Evolutionary conservation across 345 rosid species (phyloP).

Genomic region (Hibiscus syriacus): DNA sequence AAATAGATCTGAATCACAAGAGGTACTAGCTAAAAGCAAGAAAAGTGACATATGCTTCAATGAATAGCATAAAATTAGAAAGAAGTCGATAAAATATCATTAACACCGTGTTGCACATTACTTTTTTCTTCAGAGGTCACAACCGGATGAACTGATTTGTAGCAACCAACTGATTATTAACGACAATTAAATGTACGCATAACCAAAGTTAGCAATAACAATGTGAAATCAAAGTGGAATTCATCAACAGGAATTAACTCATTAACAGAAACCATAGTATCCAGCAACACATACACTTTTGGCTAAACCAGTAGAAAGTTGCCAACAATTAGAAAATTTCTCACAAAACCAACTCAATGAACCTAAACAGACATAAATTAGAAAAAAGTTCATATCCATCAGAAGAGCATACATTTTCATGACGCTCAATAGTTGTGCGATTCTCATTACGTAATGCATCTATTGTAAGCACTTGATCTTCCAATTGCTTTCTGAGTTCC

Average conservation of each 20-base stretch:
- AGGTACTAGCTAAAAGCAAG: background rate
- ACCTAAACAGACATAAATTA: background rate
- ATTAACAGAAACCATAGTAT: background rate
- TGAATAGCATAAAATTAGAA: background rate
- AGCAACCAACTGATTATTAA: background rate
- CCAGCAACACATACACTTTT: background rate
- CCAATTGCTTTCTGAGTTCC: conserved; percentile 91
- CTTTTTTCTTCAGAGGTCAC: background rate
- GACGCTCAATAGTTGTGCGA: conserved; percentile 47
- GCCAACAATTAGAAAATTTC: too few relatives aligned
- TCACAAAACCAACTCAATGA: background rate
- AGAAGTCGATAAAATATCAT: background rate
- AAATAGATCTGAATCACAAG: conserved; percentile 10
- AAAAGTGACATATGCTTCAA: background rate
- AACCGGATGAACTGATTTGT: background rate
- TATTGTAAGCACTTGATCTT: conserved; percentile 65
- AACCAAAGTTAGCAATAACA: background rate
- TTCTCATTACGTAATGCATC: conserved; percentile 61
- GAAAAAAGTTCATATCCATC: background rate
- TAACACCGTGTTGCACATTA: background rate
- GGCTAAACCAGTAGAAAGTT: too few relatives aligned
- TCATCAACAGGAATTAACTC: background rate
- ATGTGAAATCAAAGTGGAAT: background rate
- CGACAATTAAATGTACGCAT: background rate
- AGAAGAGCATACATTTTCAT: conserved; percentile 51